Evolutionary conservation across 2,329 filamentous ascomycete species (phyloP), one percentile per base, ranked within the genome.

Genomic region (Drechslerella coelobrocha): DNA sequence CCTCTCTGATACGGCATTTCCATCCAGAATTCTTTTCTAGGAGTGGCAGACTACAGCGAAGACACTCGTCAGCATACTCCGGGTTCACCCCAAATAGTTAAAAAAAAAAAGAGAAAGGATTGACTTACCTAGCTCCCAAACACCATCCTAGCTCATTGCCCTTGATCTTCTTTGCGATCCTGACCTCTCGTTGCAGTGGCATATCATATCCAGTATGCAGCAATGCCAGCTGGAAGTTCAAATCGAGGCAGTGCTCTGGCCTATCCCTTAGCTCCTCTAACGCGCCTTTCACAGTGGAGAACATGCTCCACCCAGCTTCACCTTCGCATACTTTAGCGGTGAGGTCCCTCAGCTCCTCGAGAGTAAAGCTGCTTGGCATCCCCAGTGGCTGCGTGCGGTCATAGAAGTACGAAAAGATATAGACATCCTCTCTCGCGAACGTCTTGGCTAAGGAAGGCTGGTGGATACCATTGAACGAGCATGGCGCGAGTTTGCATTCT

Each of bases 141-240:
- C 93, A 97, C 94, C 94, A 99, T 39, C 94, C 94, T 76, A 99
- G 81, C 82, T 99, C 95, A 79, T 97, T 97, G 62, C 88, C 88
- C 82, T 95, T 93, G 78, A 99, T 96, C 84, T 97, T 96, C 89
- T 99, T 99, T 69, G 93, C 94, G 78, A 97, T 96, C 84, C 90
- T 93, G 74, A 99, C 92, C 80, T 99, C 94, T 39, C 95, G 86
- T 75, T 96, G 91, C 76, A 97, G 88, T 2, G 93, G 93, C 91
- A 99, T 97, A 75, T 97, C 94, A 77, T 99, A 99, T 2, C 94
- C 94, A 4, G 91, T 96, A 80, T 97, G 92, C 60, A 97, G 82
- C 63, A 99, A 83, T 24, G 90, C 90, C 76, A 96, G 82, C 91
- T 97, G 97, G 78, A 97, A 99, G 82, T 91, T 99, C 76, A 99